Conservation (phyloP, 306 rosid genomes). For the Trichosanthes truncata region DNA sequence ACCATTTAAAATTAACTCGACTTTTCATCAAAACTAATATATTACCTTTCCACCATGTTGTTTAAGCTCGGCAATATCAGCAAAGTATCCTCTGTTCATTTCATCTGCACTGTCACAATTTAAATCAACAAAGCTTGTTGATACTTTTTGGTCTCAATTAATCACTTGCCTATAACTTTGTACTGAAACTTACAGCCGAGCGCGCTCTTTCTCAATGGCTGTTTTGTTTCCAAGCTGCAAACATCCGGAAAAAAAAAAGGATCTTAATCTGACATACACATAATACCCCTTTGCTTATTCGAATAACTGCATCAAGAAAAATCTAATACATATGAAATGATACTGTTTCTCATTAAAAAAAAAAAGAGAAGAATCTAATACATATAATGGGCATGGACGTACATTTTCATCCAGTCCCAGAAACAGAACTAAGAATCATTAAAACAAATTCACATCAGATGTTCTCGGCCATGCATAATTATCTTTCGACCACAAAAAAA, state of each 20-base stretch:
- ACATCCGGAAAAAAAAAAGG: not conserved
- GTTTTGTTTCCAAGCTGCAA: slow-evolving; percentile 58
- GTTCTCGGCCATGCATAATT: not conserved
- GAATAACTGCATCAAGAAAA: not conserved
- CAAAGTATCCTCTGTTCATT: slow-evolving; percentile 74
- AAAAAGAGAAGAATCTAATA: not conserved
- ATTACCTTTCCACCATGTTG: slow-evolving; percentile 81
- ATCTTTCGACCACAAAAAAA: not conserved
- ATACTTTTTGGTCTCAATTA: slow-evolving; percentile 7
- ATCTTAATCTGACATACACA: not conserved
- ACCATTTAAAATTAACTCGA: not conserved
- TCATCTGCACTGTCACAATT: slow-evolving; percentile 73
- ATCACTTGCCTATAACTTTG: not conserved
- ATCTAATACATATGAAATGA: not conserved
- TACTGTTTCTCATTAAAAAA: too few species aligned
- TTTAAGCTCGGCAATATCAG: slow-evolving; percentile 64
- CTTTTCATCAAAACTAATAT: not conserved
- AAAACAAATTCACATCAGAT: not conserved
- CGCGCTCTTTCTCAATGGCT: slow-evolving; percentile 66
- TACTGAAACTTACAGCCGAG: slow-evolving; percentile 62
- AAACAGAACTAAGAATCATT: not conserved
- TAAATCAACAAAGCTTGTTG: slow-evolving; percentile 20
- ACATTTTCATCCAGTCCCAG: not conserved
- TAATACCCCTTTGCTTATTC: not conserved
- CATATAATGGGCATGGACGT: not conserved